Conservation (phyloP, 31 red algal species). For the Asparagopsis taxiformis region DNA sequence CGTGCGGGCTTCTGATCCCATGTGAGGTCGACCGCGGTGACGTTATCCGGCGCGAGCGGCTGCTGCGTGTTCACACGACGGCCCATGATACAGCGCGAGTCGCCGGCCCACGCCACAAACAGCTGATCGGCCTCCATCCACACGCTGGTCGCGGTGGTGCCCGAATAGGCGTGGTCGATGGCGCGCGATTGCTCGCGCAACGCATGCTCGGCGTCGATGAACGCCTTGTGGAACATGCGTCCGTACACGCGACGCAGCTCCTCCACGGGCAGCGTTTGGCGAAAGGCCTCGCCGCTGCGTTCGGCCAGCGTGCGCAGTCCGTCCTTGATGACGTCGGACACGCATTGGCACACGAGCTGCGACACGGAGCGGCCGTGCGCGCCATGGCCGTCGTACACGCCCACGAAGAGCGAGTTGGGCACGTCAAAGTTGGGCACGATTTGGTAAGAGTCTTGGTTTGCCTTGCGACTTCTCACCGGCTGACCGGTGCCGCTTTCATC, state of each 20-base stretch:
- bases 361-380: slow-evolving; percentile 55
- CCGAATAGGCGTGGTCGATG: slow-evolving; percentile 79
- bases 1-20: slow-evolving; percentile 89
- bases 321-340: slow-evolving; percentile 24
- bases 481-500: slow-evolving; percentile 2
- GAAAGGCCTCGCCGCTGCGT: background rate
- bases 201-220: slow-evolving; percentile 46
- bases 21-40: slow-evolving; percentile 61
- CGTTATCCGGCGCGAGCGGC: background rate
- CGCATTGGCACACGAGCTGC: slow-evolving; percentile 46
- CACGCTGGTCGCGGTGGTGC: slow-evolving; percentile 74
- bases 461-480: slow-evolving; percentile 44
- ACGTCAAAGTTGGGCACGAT: slow-evolving; percentile 41
- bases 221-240: slow-evolving; percentile 46
- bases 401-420: slow-evolving; percentile 28
- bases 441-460: slow-evolving; percentile 70
- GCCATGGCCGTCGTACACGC: slow-evolving; percentile 90
- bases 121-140: slow-evolving; percentile 57
- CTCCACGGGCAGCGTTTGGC: background rate
- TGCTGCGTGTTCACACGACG: slow-evolving; percentile 1
- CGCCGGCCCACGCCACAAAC: slow-evolving; percentile 81
- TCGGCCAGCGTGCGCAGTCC: background rate
- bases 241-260: slow-evolving; percentile 8
- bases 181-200: slow-evolving; percentile 21
- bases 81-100: slow-evolving; percentile 80